These are phyloP conservation scores for Mycena sp. DNA, from an alignment of 1,284 basidiomycete species.

Conservation along the genomic window DNA sequence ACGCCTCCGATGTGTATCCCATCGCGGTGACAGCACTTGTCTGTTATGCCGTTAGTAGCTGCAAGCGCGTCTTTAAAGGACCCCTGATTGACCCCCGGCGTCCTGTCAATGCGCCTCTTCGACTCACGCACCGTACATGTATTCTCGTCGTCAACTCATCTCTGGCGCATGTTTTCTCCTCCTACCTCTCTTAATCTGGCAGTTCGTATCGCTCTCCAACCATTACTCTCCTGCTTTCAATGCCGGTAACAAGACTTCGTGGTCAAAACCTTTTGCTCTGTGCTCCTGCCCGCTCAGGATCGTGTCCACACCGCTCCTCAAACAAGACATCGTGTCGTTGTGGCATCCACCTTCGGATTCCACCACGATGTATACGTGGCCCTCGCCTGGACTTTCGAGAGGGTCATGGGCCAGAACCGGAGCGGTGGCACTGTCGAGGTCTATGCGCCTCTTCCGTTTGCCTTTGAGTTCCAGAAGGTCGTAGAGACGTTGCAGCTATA, in stretches of 20 bases:
- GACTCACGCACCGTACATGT: conserved; percentile 4
- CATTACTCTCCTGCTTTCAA: not conserved
- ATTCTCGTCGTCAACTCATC: conserved; percentile 19
- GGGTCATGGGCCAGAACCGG: conserved; percentile 33
- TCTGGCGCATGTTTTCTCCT: conserved; percentile 13
- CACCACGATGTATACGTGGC: conserved; percentile 50
- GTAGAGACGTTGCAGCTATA: conserved; percentile 42
- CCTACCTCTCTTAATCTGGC: conserved; percentile 23
- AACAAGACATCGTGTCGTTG: conserved; percentile 32
- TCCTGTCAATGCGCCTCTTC: too few species aligned
- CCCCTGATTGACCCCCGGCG: not conserved
- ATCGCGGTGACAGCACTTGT: too few species aligned
- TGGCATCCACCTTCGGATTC: conserved; percentile 44
- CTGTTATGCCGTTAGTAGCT: conserved; percentile 4
- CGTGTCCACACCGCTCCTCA: conserved; percentile 1
- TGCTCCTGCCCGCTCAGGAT: not conserved
- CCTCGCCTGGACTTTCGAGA: conserved; percentile 43
- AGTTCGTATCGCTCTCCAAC: conserved; percentile 5
- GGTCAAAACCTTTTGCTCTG: conserved; percentile 13
- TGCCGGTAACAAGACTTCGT: too few species aligned
- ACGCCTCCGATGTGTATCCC: too few species aligned
- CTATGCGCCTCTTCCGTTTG: conserved; percentile 39
- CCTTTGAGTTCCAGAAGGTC: conserved; percentile 41
- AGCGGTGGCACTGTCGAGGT: conserved; percentile 36
- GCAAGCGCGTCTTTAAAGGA: not conserved